phyloP scores from a whole-genome alignment of 1,284 basidiomycete genomes.

The Malassezia psittaci region DNA sequence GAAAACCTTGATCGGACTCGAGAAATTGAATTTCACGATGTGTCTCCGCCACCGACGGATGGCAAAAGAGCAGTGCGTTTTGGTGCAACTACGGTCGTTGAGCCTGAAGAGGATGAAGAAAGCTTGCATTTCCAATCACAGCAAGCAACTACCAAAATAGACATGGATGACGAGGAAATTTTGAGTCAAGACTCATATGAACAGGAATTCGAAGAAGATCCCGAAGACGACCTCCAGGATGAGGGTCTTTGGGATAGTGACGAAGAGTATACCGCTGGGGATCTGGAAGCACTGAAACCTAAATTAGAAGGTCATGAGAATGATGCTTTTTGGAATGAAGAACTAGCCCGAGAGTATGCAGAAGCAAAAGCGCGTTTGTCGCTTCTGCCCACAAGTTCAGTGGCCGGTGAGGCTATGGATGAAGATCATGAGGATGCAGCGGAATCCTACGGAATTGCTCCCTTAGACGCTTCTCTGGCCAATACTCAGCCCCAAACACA shows the following conservation, averaged over 20 bases:
- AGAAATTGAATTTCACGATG: not conserved
- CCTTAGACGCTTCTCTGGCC: slow-evolving; percentile 23
- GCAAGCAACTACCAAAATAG: not conserved
- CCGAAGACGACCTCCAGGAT: slow-evolving; percentile 6
- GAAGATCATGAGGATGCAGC: not conserved
- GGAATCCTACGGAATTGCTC: slow-evolving; percentile 20
- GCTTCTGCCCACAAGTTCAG: not conserved
- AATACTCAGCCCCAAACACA: slow-evolving; percentile 19
- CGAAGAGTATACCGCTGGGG: slow-evolving; percentile 36
- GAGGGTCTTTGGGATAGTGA: slow-evolving; percentile 30
- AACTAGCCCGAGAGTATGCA: slow-evolving; percentile 37
- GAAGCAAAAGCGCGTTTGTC: slow-evolving; percentile 27
- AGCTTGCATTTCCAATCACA: not conserved
- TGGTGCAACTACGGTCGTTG: slow-evolving; percentile 3
- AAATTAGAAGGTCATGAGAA: slow-evolving; percentile 22
- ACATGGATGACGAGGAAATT: slow-evolving; percentile 5
- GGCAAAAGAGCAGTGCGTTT: slow-evolving; percentile 12
- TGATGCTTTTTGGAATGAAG: slow-evolving; percentile 20
- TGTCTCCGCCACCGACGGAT: not conserved
- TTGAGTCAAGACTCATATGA: not conserved
- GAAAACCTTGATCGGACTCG: not conserved
- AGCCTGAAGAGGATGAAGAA: slow-evolving; percentile 1
- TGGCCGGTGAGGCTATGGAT: not conserved
- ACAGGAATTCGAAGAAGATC: slow-evolving; percentile 5
- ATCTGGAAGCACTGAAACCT: slow-evolving; percentile 33